Percentiles rank a stretch among this genome's conserved stretches.
Conservation (phyloP, 2,329 filamentous ascomycete genomes). For the Fusarium sp. region DNA sequence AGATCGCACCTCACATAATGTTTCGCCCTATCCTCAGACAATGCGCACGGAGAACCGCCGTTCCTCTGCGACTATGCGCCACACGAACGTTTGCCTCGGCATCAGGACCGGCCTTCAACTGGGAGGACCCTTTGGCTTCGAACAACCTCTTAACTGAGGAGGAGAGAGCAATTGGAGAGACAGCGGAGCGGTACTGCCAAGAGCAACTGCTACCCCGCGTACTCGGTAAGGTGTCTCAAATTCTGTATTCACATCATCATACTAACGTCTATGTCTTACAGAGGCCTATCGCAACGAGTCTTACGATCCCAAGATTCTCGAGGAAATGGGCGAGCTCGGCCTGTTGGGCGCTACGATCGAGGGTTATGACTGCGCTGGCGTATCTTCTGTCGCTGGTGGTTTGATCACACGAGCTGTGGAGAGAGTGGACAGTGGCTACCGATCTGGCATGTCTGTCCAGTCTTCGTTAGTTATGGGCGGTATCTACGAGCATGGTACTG, state of each 20-base stretch:
- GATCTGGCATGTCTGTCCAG: constrained; percentile 93
- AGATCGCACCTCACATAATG: constrained; percentile 40
- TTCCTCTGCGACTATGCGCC: constrained; percentile 45
- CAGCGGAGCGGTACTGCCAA: constrained; percentile 93
- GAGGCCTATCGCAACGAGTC: constrained; percentile 87
- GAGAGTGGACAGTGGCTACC: constrained; percentile 90
- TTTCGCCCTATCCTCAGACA: constrained; percentile 51
- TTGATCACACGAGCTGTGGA: constrained; percentile 92
- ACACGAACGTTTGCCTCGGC: constrained; percentile 55
- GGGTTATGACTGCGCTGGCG: constrained; percentile 89
- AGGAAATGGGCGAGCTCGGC: constrained; percentile 94
- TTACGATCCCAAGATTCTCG: constrained; percentile 86
- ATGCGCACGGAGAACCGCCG: constrained; percentile 43
- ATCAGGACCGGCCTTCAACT: constrained; percentile 73
- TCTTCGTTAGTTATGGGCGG: constrained; percentile 94
- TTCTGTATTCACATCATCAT: constrained; percentile 1
- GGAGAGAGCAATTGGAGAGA: constrained; percentile 89
- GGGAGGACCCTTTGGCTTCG: constrained; percentile 87
- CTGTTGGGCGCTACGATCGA: constrained; percentile 87
- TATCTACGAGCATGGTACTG: constrained; percentile 87
- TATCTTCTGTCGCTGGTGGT: constrained; percentile 88
- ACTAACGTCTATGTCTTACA: constrained; percentile 52
- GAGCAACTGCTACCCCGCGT: constrained; percentile 88
- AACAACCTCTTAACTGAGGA: constrained; percentile 87
- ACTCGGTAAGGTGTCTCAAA: constrained; percentile 69